Base-by-base conservation (phyloP, 176 grass and related monocot genomes). In the Phyllostachys edulis region DNA sequence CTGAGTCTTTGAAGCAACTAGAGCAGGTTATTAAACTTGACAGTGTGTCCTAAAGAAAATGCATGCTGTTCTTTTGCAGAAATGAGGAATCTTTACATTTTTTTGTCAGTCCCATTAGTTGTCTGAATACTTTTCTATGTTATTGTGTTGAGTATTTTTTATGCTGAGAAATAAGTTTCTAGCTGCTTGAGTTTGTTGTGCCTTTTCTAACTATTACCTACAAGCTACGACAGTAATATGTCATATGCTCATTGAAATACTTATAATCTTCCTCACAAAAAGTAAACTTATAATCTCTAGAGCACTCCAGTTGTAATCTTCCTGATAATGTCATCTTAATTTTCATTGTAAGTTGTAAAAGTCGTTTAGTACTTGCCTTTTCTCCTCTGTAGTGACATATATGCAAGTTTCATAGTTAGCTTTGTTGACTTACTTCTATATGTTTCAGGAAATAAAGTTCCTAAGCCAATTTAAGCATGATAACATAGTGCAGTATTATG, bases 391-490 rank as follows among this genome's bases (percentile, higher is more conserved):
- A 69, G 23, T 57, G 46, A 71, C 40, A 26, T 66, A 67, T 57
- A 71, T 73, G 36, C 73, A 82, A 71, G 36, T 47, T 80, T 46
- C 57, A 10, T 5, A 62, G 63, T 64, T 80, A 4, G 14, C 61
- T 41, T 38, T 61, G 17, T 73, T 87, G 68, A 94, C 23, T 73
- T 10, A 4, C 21, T 85, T 81, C 37, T 5, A 38, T 38, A 38
- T 83, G 38, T 86, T 93, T 71, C 96, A 98, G 93, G 96, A 98
- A 88, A 93, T 98, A 86, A 90, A 93, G 67, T 95, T 98, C 83
- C 93, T 98, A 74, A 95, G 96, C 61, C 93, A 98, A 81, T 98
- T 95, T 86, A 95, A 98, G 93, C 96, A 98, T 66, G 90, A 90
- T 76, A 98, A 98, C 81, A 95, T 98, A 62, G 96, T 98, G 75